Conservation (phyloP, 1,139 yeast genomes). For the Hyphopichia pseudoburtonii region DNA sequence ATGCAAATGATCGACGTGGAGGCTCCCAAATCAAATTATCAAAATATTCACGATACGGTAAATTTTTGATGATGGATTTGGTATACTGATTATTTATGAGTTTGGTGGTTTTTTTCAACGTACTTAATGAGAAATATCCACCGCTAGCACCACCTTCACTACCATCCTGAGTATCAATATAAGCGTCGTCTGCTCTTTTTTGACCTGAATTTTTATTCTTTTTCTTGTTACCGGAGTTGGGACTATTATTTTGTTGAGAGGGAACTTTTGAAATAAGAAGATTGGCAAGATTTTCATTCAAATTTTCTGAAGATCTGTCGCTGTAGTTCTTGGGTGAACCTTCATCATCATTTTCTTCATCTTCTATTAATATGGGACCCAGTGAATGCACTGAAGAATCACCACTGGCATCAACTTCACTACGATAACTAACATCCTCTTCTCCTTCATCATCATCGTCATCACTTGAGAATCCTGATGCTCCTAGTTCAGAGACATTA, state of each 20-base stretch:
- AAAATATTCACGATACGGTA: slow-evolving; percentile 44
- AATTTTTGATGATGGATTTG: slow-evolving; percentile 35
- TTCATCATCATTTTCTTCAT: slow-evolving; percentile 13
- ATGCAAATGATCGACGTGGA: slow-evolving; percentile 46
- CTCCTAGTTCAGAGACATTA: slow-evolving; percentile 10
- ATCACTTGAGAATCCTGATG: slow-evolving; percentile 4
- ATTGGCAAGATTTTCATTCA: slow-evolving; percentile 46
- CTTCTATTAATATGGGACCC: too few relatives aligned
- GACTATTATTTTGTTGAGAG: background rate
- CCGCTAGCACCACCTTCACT: slow-evolving; percentile 6
- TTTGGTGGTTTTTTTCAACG: slow-evolving; percentile 20
- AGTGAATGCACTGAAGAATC: too few relatives aligned
- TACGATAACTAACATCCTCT: too few relatives aligned
- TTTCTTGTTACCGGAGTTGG: background rate
- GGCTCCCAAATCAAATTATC: slow-evolving; percentile 48
- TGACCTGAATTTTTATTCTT: background rate
- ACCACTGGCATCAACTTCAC: too few relatives aligned
- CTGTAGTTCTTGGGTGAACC: slow-evolving; percentile 19
- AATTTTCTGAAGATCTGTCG: slow-evolving; percentile 27
- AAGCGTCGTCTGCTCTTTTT: too few relatives aligned
- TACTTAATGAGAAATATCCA: slow-evolving; percentile 17
- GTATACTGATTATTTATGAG: slow-evolving; percentile 39
- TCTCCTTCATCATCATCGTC: background rate
- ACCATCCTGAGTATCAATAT: background rate
- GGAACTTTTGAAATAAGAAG: slow-evolving; percentile 29